phyloP scores from a whole-genome alignment of 441 rosid genomes.

The Codiaeum variegatum region DNA sequence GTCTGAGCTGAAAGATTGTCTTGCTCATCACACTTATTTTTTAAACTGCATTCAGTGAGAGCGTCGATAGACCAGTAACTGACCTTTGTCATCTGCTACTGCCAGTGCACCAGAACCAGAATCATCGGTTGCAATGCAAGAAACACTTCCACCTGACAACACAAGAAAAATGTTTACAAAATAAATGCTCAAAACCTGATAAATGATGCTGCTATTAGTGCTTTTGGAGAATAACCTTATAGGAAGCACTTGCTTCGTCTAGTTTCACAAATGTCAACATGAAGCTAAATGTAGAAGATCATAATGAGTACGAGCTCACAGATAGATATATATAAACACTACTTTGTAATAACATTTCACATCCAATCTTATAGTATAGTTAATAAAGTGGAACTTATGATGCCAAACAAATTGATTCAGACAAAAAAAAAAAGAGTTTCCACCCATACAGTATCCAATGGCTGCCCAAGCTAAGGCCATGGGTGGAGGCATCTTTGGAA shows the following conservation, averaged over 20 bases:
- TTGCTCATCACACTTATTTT: not conserved
- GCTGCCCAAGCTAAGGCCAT: too few relatives aligned
- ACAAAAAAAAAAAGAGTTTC: not conserved
- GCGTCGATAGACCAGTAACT: conserved; percentile 52
- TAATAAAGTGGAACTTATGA: not conserved
- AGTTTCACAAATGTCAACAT: not conserved
- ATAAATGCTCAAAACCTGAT: not conserved
- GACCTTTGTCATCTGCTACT: conserved; percentile 55
- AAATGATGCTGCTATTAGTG: not conserved
- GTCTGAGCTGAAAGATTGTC: not conserved
- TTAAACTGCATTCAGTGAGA: not conserved
- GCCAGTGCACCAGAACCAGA: conserved; percentile 46
- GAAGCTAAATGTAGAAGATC: not conserved
- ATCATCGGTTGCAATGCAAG: conserved; percentile 67
- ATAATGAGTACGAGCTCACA: not conserved
- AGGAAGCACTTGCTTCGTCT: not conserved
- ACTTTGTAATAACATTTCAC: not conserved
- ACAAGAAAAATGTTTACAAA: not conserved
- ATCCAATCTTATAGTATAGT: not conserved
- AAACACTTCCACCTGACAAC: conserved; percentile 48
- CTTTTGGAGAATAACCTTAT: not conserved
- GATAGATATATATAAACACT: not conserved
- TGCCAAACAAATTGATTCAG: not conserved
- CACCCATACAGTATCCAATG: not conserved
- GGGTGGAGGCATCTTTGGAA: too few relatives aligned